Evolutionary conservation across 2,329 filamentous ascomycete genomes (phyloP), one percentile per base, ranked within the genome.

Genomic region (Xylariaceae sp.): DNA sequence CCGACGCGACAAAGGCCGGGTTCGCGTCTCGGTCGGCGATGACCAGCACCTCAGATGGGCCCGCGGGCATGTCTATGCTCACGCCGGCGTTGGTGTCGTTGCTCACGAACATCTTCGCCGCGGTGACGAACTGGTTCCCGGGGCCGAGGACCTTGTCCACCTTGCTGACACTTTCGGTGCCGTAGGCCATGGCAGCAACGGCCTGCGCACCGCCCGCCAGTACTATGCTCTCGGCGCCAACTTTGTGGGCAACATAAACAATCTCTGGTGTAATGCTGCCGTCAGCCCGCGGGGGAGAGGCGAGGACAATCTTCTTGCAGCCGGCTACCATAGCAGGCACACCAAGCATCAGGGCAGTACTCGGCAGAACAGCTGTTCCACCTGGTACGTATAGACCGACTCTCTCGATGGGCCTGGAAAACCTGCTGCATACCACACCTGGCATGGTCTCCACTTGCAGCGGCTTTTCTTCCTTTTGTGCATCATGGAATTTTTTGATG

Each of bases 101-200:
- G 61, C 83, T 86, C 27, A 98, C 92, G 50, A 89, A 74, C 92
- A 98, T 98, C 75, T 98, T 98, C 33, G 86, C 92, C 1, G 92
- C 92, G 0, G 92, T 98, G 25, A 98, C 92, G 55, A 96, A 98
- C 60, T 96, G 92, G 63, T 98, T 98, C 22, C 92, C 92, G 3
- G 92, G 92, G 0, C 92, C 92, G 10, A 96, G 77, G 49, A 98
- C 95, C 75, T 98, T 98, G 70, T 98, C 92, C 6, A 98, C 92
- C 67, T 98, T 98, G 59, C 71, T 85, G 32, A 98, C 78, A 49
- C 80, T 90, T 61, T 95, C 83, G 1, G 92, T 98, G 30, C 92
- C 92, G 63, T 98, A 98, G 2, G 92, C 92, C 81, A 98, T 83
- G 30, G 92, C 92, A 14, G 90, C 92, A 23, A 98, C 80, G 27